Base-by-base conservation (phyloP, 208 protist genomes). In the Trypanosoma theileri region DNA sequence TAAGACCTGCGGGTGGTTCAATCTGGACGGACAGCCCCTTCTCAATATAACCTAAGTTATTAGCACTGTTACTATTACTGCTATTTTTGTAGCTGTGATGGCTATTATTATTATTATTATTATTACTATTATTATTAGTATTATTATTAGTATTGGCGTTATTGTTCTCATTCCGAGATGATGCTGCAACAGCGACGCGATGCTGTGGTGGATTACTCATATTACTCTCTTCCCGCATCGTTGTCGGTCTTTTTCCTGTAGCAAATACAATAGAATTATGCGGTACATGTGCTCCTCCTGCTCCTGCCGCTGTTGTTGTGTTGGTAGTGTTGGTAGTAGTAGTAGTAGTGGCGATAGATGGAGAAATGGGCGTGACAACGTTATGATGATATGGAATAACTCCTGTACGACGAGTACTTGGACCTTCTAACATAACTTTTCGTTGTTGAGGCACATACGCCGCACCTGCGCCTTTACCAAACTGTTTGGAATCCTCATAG, bases 401-500 rank as follows among this genome's bases (percentile, higher is more conserved):
- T 8, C 62, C 22, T 14, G 3, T 24, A 22, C 62, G 60, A 26
- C 70, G 60, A 24, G 21, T 42, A 26, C 14, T 59, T 40, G 62
- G 56, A 8, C 1, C 40, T 14, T 73, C 64, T 40, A 82, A 60
- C 31, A 66, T 81, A 57, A 84, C 77, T 26, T 81, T 84, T 21
- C 79, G 66, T 63, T 82, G 84, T 60, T 77, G 65, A 31, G 75
- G 71, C 11, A 75, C 41, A 2, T 62, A 59, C n/a, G 31, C 44
- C 0, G 58, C n/a, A 16, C 16, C 35, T 6, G 51, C 57, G 31
- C 62, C 21, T 17, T 44, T 55, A 48, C 75, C 56, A 28, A 88
- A 70, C 4, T 73, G 56, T 11, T 73, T 68, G 17, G 78, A 82
- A 40, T 84, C 81, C 19, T 88, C 78, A 73, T 89, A 90, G n/a